phyloP scores from a whole-genome alignment of 176 grass and related monocot species.

The Phoenix roebelenii region DNA sequence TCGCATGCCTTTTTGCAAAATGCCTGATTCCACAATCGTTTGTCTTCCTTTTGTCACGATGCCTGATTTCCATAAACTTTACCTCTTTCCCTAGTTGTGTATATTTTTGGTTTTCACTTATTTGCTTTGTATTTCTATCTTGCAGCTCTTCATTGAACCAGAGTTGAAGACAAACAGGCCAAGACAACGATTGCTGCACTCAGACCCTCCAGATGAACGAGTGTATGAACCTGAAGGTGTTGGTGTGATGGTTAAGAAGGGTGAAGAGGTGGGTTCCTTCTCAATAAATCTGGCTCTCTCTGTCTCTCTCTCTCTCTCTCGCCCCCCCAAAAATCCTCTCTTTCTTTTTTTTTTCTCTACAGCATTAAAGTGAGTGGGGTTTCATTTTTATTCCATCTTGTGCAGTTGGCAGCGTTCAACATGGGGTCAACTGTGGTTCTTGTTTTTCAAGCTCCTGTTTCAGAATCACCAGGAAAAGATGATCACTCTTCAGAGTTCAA shows the following conservation, averaged over 20 bases:
- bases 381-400: neutral
- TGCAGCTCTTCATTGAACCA: conserved; percentile 55
- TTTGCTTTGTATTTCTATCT: neutral
- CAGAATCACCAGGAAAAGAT: conserved; percentile 23
- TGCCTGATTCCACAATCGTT: too few species aligned
- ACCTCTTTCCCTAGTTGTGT: too few species aligned
- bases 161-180: conserved; percentile 48
- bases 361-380: neutral
- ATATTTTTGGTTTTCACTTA: neutral
- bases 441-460: conserved; percentile 76
- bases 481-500: conserved; percentile 27
- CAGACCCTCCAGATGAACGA: conserved; percentile 32
- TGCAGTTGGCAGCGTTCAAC: conserved; percentile 58
- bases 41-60: too few species aligned
- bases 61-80: too few species aligned
- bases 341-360: too few species aligned
- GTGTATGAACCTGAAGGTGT: conserved; percentile 40
- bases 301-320: too few species aligned
- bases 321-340: too few species aligned
- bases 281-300: neutral
- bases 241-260: conserved; percentile 40
- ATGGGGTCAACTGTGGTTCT: conserved; percentile 80
- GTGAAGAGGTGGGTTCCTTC: neutral
- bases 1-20: too few species aligned
- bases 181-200: conserved; percentile 17